Percentiles rank a stretch among this genome's conserved stretches.
phyloP scores from a whole-genome alignment of 1,284 basidiomycete genomes.

The Thelephora terrestris region DNA sequence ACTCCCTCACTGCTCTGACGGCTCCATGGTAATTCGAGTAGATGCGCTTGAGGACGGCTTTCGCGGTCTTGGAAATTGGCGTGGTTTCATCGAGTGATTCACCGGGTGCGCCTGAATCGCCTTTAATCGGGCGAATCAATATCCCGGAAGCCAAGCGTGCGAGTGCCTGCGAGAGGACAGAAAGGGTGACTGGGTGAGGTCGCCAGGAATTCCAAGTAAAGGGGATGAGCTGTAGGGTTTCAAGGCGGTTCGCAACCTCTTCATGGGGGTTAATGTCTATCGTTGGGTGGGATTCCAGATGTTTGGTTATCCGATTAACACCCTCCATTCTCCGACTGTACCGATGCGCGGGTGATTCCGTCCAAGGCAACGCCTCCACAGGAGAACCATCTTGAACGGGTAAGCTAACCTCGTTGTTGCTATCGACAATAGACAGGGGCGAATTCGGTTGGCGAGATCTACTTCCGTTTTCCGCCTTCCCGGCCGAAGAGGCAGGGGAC shows the following conservation, averaged over 20 bases:
- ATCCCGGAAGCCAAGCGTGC: slow-evolving; percentile 40
- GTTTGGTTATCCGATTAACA: slow-evolving; percentile 11
- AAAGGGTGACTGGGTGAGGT: slow-evolving; percentile 43
- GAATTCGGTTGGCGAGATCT: slow-evolving; percentile 27
- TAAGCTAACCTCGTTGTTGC: slow-evolving; percentile 19
- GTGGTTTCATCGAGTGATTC: neutral
- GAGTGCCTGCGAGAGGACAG: slow-evolving; percentile 35
- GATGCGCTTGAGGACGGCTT: slow-evolving; percentile 32
- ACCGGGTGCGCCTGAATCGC: neutral
- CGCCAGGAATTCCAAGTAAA: slow-evolving; percentile 58
- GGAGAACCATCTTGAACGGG: slow-evolving; percentile 3
- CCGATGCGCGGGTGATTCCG: slow-evolving; percentile 23
- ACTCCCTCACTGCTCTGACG: slow-evolving; percentile 30
- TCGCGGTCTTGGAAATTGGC: slow-evolving; percentile 21
- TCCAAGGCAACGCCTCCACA: slow-evolving; percentile 12
- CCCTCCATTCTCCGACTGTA: slow-evolving; percentile 17
- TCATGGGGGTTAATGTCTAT: neutral
- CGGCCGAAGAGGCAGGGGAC: neutral
- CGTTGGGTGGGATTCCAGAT: no score
- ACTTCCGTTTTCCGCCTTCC: slow-evolving; percentile 27
- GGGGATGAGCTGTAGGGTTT: slow-evolving; percentile 50
- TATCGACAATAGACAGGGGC: no score
- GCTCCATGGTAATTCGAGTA: slow-evolving; percentile 40
- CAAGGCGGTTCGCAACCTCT: slow-evolving; percentile 44
- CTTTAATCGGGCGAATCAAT: slow-evolving; percentile 32